phyloP scores from a whole-genome alignment of 495 filamentous ascomycete species.

The Neurospora sp. region DNA sequence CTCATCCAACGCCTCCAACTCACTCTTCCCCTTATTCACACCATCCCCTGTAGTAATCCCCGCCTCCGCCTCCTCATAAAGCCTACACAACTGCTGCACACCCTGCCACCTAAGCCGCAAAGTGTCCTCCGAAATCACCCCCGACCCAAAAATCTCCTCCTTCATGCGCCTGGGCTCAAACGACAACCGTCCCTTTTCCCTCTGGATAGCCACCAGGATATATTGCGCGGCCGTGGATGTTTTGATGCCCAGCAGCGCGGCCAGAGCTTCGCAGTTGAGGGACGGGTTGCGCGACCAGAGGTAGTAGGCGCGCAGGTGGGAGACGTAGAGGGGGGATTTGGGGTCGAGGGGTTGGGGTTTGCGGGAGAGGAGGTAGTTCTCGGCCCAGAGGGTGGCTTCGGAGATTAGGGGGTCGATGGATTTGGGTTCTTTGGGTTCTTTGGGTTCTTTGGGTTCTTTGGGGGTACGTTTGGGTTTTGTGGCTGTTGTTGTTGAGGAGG shows the following conservation, averaged over 20 bases:
- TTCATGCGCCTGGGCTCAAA: slow-evolving; percentile 25
- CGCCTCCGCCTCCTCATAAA: background rate
- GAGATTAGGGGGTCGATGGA: slow-evolving; percentile 25
- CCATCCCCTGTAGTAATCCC: background rate
- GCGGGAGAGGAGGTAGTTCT: slow-evolving; percentile 15
- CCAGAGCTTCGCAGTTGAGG: slow-evolving; percentile 34
- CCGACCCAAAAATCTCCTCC: slow-evolving; percentile 17
- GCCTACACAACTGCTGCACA: background rate
- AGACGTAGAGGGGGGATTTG: slow-evolving; percentile 4
- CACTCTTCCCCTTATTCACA: background rate
- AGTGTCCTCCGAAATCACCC: background rate
- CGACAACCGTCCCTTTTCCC: slow-evolving; percentile 34
- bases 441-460: background rate
- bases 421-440: background rate
- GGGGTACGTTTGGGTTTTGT: background rate
- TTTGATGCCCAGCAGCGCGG: slow-evolving; percentile 40
- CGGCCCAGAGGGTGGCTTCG: slow-evolving; percentile 26
- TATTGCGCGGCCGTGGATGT: slow-evolving; percentile 40
- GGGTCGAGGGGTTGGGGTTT: background rate
- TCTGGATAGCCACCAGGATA: slow-evolving; percentile 32
- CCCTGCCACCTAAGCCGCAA: background rate
- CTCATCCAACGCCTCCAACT: background rate
- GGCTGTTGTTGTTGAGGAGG: background rate
- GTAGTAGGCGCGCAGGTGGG: slow-evolving; percentile 47
- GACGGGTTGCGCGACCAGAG: slow-evolving; percentile 46